phyloP scores from a whole-genome alignment of 192 early-diverging fungal species.

The Kickxella alabastrina region DNA sequence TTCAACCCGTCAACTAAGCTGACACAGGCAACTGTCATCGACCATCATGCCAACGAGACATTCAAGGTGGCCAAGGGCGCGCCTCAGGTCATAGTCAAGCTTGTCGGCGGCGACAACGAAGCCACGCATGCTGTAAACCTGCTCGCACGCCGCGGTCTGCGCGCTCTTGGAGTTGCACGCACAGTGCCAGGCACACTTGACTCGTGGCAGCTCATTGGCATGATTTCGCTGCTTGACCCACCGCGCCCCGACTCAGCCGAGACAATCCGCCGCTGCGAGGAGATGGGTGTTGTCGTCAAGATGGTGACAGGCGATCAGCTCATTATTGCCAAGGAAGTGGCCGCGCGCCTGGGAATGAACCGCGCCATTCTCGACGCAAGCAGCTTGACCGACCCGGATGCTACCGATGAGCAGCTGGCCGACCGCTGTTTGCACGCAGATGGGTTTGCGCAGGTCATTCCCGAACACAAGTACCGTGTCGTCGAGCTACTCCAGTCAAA shows the following conservation, averaged over 20 bases:
- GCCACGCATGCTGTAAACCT: constrained; percentile 78
- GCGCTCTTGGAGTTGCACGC: constrained; percentile 89
- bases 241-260: constrained; percentile 83
- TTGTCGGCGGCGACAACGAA: constrained; percentile 77
- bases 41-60: constrained; percentile 63
- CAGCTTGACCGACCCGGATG: constrained; percentile 74
- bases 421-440: constrained; percentile 83
- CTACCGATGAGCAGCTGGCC: constrained; percentile 76
- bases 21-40: constrained; percentile 81
- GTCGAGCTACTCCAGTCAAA: constrained; percentile 91
- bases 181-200: constrained; percentile 64
- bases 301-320: constrained; percentile 97
- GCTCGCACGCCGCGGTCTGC: constrained; percentile 83
- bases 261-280: constrained; percentile 79
- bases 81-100: constrained; percentile 84
- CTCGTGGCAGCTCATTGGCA: constrained; percentile 77
- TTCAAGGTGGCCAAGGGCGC: constrained; percentile 95
- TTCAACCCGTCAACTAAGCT: constrained; percentile 93
- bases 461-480: constrained; percentile 97
- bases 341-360: constrained; percentile 85
- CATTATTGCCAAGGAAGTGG: constrained; percentile 92
- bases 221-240: constrained; percentile 89
- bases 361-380: constrained; percentile 86
- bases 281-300: constrained; percentile 89
- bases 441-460: constrained; percentile 96